Conservation (phyloP, 768 basidiomycete genomes). For the Gloeopeniophorella convolvens region DNA sequence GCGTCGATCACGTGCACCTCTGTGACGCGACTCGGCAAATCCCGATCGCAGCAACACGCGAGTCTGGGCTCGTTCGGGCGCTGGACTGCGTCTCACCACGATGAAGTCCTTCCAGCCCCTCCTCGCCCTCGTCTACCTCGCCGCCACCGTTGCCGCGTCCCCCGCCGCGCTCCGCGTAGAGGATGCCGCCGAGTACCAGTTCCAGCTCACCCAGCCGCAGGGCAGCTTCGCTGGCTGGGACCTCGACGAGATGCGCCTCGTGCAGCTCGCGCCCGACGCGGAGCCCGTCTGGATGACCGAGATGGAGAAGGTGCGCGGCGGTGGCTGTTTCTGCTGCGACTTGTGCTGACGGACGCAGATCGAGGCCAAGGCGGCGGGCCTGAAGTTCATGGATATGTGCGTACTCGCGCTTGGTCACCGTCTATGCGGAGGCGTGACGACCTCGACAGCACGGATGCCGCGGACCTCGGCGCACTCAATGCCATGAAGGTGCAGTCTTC, state of each 20-base stretch:
- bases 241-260: conserved; percentile 63
- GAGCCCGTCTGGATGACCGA: conserved; percentile 80
- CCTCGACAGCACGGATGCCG: conserved; percentile 17
- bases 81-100: neutral
- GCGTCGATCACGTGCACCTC: conserved; percentile 3
- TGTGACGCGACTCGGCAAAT: neutral
- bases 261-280: conserved; percentile 60
- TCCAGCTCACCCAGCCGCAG: neutral
- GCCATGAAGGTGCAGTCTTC: neutral
- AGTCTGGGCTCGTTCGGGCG: neutral
- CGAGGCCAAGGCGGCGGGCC: conserved; percentile 64
- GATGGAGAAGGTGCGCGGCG: conserved; percentile 69
- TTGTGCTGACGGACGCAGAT: conserved; percentile 41
- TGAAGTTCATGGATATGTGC: conserved; percentile 87
- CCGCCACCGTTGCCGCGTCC: neutral
- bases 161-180: conserved; percentile 9
- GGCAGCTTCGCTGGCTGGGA: conserved; percentile 50
- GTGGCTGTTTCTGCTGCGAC: conserved; percentile 3
- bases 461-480: conserved; percentile 11
- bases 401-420: no score
- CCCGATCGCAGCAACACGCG: neutral
- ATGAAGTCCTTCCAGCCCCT: conserved; percentile 7
- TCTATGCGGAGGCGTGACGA: no score
- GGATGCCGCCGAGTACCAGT: conserved; percentile 12
- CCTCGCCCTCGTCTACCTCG: conserved; percentile 6